A percentile compares a stretch with the other conserved stretches of the same genome.
These are phyloP conservation scores for Globisporangium irregulare DNA, from an alignment of 352 stramenopile species.

Conservation along the genomic window DNA sequence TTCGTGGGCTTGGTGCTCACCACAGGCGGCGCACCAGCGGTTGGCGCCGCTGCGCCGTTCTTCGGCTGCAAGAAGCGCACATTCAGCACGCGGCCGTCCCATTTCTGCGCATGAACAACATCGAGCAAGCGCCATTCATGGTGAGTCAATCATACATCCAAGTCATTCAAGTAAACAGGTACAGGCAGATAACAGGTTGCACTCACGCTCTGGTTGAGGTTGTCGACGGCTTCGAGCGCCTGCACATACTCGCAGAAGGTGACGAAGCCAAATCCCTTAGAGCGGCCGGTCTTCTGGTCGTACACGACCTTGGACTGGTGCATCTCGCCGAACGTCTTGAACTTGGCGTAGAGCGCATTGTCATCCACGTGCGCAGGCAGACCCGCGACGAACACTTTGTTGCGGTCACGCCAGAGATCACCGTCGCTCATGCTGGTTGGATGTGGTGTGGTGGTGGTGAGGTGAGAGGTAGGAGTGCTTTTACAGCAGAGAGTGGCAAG, in stretches of 20 bases:
- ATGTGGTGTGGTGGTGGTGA: background rate
- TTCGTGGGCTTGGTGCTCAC: slow-evolving; percentile 30
- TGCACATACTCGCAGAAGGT: slow-evolving; percentile 80
- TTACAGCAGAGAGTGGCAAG: background rate
- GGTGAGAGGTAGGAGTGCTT: background rate
- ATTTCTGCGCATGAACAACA: slow-evolving; percentile 42
- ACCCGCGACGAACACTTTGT: slow-evolving; percentile 85
- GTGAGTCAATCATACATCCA: background rate
- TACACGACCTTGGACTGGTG: slow-evolving; percentile 85
- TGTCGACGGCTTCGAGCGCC: slow-evolving; percentile 71
- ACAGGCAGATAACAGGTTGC: background rate
- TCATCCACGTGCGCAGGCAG: slow-evolving; percentile 65
- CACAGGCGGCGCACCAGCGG: slow-evolving; percentile 4
- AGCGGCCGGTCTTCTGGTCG: slow-evolving; percentile 63
- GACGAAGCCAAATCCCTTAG: slow-evolving; percentile 79
- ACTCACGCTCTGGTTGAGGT: slow-evolving; percentile 64
- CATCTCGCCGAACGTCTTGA: slow-evolving; percentile 76
- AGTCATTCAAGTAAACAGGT: background rate
- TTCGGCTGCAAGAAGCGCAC: slow-evolving; percentile 85
- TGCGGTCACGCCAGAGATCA: slow-evolving; percentile 83
- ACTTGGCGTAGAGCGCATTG: slow-evolving; percentile 66
- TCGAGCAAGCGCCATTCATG: background rate
- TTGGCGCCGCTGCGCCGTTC: slow-evolving; percentile 15
- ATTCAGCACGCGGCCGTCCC: slow-evolving; percentile 77
- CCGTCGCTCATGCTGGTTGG: slow-evolving; percentile 41